A percentile compares a stretch with the other conserved stretches of the same genome.
Conservation (phyloP, 2,329 filamentous ascomycete genomes). For the Scytalidium sp. region DNA sequence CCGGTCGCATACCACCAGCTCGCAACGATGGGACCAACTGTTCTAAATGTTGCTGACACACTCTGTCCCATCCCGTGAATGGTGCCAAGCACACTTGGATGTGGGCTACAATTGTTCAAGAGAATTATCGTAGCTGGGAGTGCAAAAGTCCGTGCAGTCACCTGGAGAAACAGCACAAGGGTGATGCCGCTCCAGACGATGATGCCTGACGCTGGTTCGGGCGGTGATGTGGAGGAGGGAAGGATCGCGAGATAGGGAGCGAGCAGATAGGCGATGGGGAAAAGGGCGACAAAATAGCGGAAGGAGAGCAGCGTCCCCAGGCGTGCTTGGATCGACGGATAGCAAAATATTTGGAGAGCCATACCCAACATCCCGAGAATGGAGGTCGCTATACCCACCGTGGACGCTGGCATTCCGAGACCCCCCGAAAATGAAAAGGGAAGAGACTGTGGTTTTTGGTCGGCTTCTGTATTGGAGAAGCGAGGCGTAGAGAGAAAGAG, state of each 20-base stretch:
- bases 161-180: conserved; percentile 50
- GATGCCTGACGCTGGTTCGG: conserved; percentile 38
- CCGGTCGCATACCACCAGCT: conserved; percentile 52
- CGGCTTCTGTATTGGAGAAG: too few relatives aligned
- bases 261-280: conserved; percentile 63
- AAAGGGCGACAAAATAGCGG: conserved; percentile 60
- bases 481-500: conserved; percentile 74
- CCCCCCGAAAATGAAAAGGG: conserved; percentile 52
- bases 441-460: conserved; percentile 1
- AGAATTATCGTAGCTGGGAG: conserved; percentile 55
- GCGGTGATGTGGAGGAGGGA: conserved; percentile 21
- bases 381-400: conserved; percentile 71
- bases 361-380: conserved; percentile 74
- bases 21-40: conserved; percentile 50
- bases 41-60: conserved; percentile 49
- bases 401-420: conserved; percentile 63
- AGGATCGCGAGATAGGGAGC: conserved; percentile 62
- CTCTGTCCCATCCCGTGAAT: conserved; percentile 56
- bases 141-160: conserved; percentile 54
- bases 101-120: conserved; percentile 55
- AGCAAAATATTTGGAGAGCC: conserved; percentile 64
- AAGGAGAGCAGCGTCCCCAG: conserved; percentile 65
- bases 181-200: conserved; percentile 50
- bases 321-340: conserved; percentile 60
- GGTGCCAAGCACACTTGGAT: conserved; percentile 50